These are phyloP conservation scores for Aspergillus quadricinctus DNA, from an alignment of 2,329 filamentous ascomycete genomes.

Conservation along the genomic window DNA sequence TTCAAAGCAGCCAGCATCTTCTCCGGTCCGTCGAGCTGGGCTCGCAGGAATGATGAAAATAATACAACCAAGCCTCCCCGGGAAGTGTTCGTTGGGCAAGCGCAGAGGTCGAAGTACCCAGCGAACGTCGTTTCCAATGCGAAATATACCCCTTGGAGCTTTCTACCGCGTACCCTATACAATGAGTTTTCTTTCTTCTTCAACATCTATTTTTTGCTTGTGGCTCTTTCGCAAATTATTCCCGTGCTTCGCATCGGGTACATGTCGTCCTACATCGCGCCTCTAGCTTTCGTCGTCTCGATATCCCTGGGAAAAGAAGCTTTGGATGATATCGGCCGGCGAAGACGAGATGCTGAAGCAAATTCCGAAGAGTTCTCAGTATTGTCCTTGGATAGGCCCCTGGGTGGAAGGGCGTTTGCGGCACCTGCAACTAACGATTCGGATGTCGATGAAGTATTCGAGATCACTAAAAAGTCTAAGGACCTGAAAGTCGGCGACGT, in stretches of 20 bases:
- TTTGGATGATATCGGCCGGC: slow-evolving; percentile 81
- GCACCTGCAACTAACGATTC: slow-evolving; percentile 9
- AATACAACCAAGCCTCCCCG: slow-evolving; percentile 56
- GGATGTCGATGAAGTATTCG: slow-evolving; percentile 45
- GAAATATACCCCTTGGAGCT: slow-evolving; percentile 94
- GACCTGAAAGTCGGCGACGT: slow-evolving; percentile 94
- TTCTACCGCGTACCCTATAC: slow-evolving; percentile 89
- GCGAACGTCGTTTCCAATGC: slow-evolving; percentile 92
- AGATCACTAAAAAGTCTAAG: slow-evolving; percentile 74
- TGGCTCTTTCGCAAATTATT: slow-evolving; percentile 89
- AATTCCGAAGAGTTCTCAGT: slow-evolving; percentile 88
- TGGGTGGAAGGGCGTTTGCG: slow-evolving; percentile 6
- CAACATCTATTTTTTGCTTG: slow-evolving; percentile 97
- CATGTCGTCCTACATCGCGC: slow-evolving; percentile 88
- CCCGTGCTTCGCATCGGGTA: slow-evolving; percentile 88
- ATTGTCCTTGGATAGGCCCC: slow-evolving; percentile 59
- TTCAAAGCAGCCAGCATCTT: slow-evolving; percentile 51
- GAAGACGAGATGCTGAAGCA: slow-evolving; percentile 84
- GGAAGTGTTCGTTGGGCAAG: slow-evolving; percentile 68
- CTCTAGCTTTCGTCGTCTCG: slow-evolving; percentile 81
- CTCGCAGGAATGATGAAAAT: slow-evolving; percentile 36
- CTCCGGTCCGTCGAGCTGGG: slow-evolving; percentile 17
- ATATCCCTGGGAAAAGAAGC: slow-evolving; percentile 97
- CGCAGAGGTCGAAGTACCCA: slow-evolving; percentile 72
- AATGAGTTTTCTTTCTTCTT: slow-evolving; percentile 99